Conservation (phyloP, 1,284 basidiomycete species). For the Cutaneotrichosporon cyanovorans region DNA sequence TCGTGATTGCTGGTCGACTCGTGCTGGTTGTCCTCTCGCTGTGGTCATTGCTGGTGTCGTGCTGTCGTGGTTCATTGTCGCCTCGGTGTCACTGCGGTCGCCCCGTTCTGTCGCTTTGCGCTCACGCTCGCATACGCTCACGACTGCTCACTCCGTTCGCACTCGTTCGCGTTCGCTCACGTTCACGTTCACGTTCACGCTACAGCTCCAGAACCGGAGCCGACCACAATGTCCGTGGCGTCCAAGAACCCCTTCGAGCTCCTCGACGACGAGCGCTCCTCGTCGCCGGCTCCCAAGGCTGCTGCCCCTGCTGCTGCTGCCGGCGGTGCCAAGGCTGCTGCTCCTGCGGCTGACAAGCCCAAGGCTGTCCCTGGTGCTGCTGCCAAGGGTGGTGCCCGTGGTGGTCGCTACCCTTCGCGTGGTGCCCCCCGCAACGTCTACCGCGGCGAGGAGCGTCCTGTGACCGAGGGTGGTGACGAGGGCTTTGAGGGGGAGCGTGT, state of each 20-base stretch:
- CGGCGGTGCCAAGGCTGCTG: constrained; percentile 9
- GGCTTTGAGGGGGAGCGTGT: constrained; percentile 46
- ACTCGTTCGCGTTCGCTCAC: neutral
- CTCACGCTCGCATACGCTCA: too few species aligned
- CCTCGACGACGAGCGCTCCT: constrained; percentile 32
- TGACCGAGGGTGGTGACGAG: constrained; percentile 25
- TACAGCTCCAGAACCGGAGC: constrained; percentile 19
- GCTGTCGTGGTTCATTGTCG: too few species aligned
- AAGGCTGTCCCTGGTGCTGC: constrained; percentile 32
- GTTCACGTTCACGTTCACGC: too few species aligned
- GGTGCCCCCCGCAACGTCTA: constrained; percentile 37
- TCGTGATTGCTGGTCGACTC: too few species aligned
- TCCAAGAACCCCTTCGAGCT: constrained; percentile 48
- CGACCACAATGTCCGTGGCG: constrained; percentile 44
- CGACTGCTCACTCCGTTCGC: too few species aligned
- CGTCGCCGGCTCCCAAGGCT: constrained; percentile 31
- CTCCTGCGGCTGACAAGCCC: constrained; percentile 23
- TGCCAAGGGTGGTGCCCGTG: constrained; percentile 21
- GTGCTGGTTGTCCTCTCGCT: too few species aligned
- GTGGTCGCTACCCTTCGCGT: constrained; percentile 32
- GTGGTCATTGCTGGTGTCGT: too few species aligned
- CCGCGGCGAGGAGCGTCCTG: constrained; percentile 21
- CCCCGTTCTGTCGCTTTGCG: too few species aligned
- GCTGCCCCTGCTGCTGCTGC: constrained; percentile 11
- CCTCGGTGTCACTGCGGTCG: too few species aligned